Percentiles rank a stretch among this genome's conserved stretches.
These are phyloP conservation scores for Tricholoma sp. DNA, from an alignment of 768 basidiomycete species.

Conservation along the genomic window DNA sequence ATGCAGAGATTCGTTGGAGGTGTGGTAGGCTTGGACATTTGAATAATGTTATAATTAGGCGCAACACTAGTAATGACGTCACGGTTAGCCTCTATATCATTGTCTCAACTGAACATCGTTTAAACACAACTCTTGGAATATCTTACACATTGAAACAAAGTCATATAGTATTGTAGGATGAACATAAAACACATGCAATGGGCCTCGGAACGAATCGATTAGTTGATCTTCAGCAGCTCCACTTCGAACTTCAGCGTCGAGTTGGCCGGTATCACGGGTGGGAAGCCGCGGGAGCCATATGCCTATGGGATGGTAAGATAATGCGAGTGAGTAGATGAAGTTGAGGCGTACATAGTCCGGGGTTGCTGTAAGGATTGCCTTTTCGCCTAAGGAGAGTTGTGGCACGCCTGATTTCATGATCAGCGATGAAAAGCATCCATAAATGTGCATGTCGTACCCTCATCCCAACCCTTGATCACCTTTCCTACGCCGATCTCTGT, in stretches of 20 bases:
- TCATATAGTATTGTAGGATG: constrained; percentile 24
- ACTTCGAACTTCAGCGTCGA: constrained; percentile 77
- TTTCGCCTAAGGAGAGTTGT: constrained; percentile 71
- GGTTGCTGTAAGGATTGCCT: constrained; percentile 58
- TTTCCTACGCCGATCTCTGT: constrained; percentile 74
- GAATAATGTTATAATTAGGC: too few relatives aligned
- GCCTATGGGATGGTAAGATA: constrained; percentile 36
- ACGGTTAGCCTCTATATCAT: too few relatives aligned
- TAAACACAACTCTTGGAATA: neutral
- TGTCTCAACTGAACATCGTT: neutral
- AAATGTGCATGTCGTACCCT: constrained; percentile 45
- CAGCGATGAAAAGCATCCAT: neutral
- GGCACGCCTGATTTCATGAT: constrained; percentile 53
- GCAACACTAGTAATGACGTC: too few relatives aligned
- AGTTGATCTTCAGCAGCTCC: constrained; percentile 69
- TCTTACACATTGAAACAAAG: constrained; percentile 1
- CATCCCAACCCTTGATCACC: constrained; percentile 90
- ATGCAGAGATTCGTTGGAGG: too few relatives aligned
- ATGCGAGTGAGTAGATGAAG: neutral
- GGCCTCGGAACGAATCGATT: neutral
- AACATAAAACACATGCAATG: neutral
- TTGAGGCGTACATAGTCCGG: constrained; percentile 68
- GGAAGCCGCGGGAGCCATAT: constrained; percentile 71
- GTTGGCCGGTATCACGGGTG: constrained; percentile 75
- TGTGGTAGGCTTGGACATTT: too few relatives aligned